Percentiles rank a stretch among this genome's conserved stretches.
phyloP scores from a whole-genome alignment of 2,329 filamentous ascomycete species.

The Neopestalotiopsis sp. region DNA sequence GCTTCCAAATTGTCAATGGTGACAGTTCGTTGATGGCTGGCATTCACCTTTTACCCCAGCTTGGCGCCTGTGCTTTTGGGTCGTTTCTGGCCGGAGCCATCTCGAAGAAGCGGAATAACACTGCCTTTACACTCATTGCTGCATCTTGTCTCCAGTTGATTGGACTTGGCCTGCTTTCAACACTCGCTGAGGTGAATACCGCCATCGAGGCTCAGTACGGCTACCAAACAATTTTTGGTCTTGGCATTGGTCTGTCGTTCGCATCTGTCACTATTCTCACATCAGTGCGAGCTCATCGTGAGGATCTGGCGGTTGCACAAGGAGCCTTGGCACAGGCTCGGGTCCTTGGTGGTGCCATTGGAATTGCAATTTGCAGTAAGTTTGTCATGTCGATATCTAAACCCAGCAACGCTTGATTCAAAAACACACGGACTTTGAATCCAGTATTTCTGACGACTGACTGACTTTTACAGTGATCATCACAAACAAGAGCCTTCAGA shows the following conservation, averaged over 20 bases:
- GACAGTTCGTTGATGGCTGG: slow-evolving; percentile 60
- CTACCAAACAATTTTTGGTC: slow-evolving; percentile 61
- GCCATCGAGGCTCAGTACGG: slow-evolving; percentile 53
- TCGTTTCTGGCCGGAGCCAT: slow-evolving; percentile 61
- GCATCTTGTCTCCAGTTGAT: slow-evolving; percentile 58
- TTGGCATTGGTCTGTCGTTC: slow-evolving; percentile 65
- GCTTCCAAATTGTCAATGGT: slow-evolving; percentile 64
- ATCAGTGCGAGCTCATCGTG: slow-evolving; percentile 53
- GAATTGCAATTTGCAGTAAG: slow-evolving; percentile 60
- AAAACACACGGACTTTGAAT: background rate
- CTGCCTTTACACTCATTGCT: slow-evolving; percentile 54
- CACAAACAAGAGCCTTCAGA: slow-evolving; percentile 53
- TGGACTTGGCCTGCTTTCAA: slow-evolving; percentile 57
- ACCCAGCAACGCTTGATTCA: background rate
- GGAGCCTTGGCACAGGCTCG: slow-evolving; percentile 65
- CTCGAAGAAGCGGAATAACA: slow-evolving; percentile 60
- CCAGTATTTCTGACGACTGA: background rate
- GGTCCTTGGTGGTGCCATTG: slow-evolving; percentile 64
- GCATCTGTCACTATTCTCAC: slow-evolving; percentile 64
- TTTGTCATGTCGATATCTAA: background rate
- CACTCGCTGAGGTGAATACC: slow-evolving; percentile 39
- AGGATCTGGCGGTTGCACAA: slow-evolving; percentile 62
- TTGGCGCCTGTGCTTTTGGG: slow-evolving; percentile 61
- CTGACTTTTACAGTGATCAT: slow-evolving; percentile 43
- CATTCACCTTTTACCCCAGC: slow-evolving; percentile 62